A percentile compares a stretch with the other conserved stretches of the same genome.
Evolutionary conservation across 257 asterid genomes (phyloP).

Genomic region (Linaria vulgaris): DNA sequence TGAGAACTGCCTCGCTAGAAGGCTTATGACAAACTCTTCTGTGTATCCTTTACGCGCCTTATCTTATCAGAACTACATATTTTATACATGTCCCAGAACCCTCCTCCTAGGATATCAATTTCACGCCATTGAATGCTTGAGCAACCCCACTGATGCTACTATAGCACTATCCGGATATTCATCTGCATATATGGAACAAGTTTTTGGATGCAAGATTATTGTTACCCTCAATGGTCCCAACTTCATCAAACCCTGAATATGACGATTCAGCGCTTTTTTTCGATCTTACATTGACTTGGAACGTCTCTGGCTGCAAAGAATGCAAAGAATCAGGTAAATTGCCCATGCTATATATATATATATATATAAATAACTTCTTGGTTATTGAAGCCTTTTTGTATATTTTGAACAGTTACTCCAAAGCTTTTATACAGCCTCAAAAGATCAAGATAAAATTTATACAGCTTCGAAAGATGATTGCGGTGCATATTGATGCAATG

Average conservation of each 20-base stretch:
- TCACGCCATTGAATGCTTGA: slow-evolving; percentile 26
- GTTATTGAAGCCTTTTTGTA: too few species aligned
- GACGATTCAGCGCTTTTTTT: not conserved
- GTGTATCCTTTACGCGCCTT: slow-evolving; percentile 27
- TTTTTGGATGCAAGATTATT: slow-evolving; percentile 26
- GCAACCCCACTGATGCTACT: slow-evolving; percentile 34
- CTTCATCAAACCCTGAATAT: slow-evolving; percentile 3
- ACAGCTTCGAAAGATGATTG: too few species aligned
- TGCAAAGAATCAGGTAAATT: slow-evolving; percentile 21
- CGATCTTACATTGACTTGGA: slow-evolving; percentile 33
- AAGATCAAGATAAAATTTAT: too few species aligned
- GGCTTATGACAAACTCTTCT: slow-evolving; percentile 31
- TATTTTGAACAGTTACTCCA: too few species aligned
- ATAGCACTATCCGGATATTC: slow-evolving; percentile 7
- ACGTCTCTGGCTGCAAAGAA: slow-evolving; percentile 24
- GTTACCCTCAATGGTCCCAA: slow-evolving; percentile 29
- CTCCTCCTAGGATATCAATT: not conserved
- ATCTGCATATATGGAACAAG: slow-evolving; percentile 3
- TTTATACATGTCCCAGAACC: slow-evolving; percentile 27
- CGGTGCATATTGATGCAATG: not conserved
- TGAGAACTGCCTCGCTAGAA: slow-evolving; percentile 28
- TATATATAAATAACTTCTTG: too few species aligned
- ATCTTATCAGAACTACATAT: slow-evolving; percentile 27
- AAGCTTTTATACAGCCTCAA: too few species aligned
- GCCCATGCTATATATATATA: too few species aligned